These are phyloP conservation scores for Hymenoscyphus salicellus DNA, from an alignment of 2,329 filamentous ascomycete species.

Conservation along the genomic window DNA sequence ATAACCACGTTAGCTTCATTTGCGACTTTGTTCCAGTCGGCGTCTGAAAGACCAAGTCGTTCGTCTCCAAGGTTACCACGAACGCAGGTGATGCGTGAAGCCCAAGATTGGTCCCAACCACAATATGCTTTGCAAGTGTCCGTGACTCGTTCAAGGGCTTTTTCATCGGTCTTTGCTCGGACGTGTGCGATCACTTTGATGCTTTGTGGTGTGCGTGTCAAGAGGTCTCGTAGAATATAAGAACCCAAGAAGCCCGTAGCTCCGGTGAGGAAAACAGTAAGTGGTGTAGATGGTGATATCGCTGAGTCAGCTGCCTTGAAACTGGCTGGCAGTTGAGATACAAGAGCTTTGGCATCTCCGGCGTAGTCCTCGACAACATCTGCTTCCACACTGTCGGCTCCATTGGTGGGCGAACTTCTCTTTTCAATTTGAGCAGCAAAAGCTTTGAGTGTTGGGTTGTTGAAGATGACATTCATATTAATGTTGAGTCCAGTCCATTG, in stretches of 20 bases:
- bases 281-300: slow-evolving; percentile 34
- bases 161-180: slow-evolving; percentile 60
- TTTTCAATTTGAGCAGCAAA: slow-evolving; percentile 53
- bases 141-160: slow-evolving; percentile 62
- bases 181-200: slow-evolving; percentile 72
- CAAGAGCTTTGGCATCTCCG: slow-evolving; percentile 40
- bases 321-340: slow-evolving; percentile 39
- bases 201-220: slow-evolving; percentile 55
- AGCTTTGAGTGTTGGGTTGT: slow-evolving; percentile 56
- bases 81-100: slow-evolving; percentile 61
- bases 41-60: slow-evolving; percentile 67
- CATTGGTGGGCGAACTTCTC: slow-evolving; percentile 36
- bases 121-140: slow-evolving; percentile 72
- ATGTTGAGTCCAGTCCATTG: slow-evolving; percentile 63
- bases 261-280: slow-evolving; percentile 78
- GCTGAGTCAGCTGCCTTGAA: slow-evolving; percentile 38
- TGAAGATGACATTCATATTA: slow-evolving; percentile 68
- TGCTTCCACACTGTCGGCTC: slow-evolving; percentile 35
- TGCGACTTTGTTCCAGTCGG: slow-evolving; percentile 62
- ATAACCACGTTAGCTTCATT: slow-evolving; percentile 69
- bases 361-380: slow-evolving; percentile 48
- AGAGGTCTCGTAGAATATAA: slow-evolving; percentile 72
- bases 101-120: slow-evolving; percentile 72
- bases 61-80: slow-evolving; percentile 72
- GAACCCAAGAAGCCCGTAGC: slow-evolving; percentile 87